These are phyloP conservation scores for Phaffomyces antillensis DNA, from an alignment of 805 yeast genomes.

Conservation along the genomic window DNA sequence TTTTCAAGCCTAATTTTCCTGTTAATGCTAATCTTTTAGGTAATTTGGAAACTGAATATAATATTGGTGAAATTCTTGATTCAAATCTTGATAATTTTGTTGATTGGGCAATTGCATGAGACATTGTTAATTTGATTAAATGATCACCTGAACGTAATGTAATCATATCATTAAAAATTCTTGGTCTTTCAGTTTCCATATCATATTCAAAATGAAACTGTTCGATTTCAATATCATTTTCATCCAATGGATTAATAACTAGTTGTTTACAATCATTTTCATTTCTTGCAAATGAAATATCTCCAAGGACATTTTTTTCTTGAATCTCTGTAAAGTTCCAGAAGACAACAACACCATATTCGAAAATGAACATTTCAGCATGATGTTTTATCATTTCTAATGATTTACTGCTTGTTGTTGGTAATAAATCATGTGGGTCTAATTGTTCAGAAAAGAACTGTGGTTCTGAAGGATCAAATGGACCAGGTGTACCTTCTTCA, in stretches of 20 bases:
- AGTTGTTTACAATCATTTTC: slow-evolving; percentile 42
- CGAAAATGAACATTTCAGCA: slow-evolving; percentile 85
- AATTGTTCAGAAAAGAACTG: slow-evolving; percentile 64
- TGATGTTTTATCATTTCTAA: slow-evolving; percentile 32
- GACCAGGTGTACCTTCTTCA: slow-evolving; percentile 27
- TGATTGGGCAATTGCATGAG: slow-evolving; percentile 95
- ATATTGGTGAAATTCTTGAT: slow-evolving; percentile 77
- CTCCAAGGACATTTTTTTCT: slow-evolving; percentile 91
- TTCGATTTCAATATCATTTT: slow-evolving; percentile 89
- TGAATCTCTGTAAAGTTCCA: slow-evolving; percentile 94
- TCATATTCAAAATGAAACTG: slow-evolving; percentile 49
- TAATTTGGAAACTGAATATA: slow-evolving; percentile 78
- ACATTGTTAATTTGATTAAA: slow-evolving; percentile 82
- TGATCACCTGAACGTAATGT: slow-evolving; percentile 89
- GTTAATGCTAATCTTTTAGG: slow-evolving; percentile 88
- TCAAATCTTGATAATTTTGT: slow-evolving; percentile 89
- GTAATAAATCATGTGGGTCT: slow-evolving; percentile 9
- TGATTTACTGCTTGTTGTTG: slow-evolving; percentile 11
- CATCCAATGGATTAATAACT: slow-evolving; percentile 67
- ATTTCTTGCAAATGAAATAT: slow-evolving; percentile 50
- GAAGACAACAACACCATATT: slow-evolving; percentile 94
- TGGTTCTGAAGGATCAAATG: slow-evolving; percentile 91
- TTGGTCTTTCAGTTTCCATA: slow-evolving; percentile 50
- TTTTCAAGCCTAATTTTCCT: slow-evolving; percentile 75
- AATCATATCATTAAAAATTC: slow-evolving; percentile 91